These are phyloP conservation scores for Geotrichum macrosporum DNA, from an alignment of 1,139 yeast genomes.

Conservation along the genomic window DNA sequence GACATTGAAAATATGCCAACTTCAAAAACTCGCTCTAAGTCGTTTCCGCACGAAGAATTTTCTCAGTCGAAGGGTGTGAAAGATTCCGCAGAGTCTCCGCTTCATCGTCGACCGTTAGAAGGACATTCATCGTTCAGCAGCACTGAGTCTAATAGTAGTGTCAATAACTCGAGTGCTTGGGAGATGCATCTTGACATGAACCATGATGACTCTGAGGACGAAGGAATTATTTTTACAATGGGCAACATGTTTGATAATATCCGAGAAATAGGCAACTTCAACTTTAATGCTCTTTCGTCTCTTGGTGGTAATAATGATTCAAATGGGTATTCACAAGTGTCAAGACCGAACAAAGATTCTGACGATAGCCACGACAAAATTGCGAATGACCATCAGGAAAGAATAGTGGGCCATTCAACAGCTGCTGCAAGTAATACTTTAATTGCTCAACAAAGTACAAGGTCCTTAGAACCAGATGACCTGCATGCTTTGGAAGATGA, in stretches of 20 bases:
- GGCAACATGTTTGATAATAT: constrained; percentile 31
- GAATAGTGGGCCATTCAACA: neutral
- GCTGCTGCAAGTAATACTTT: neutral
- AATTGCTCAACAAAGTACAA: neutral
- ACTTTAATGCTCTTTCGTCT: constrained; percentile 16
- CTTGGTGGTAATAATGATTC: neutral
- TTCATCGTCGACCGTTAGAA: too few relatives aligned
- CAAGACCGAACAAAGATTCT: neutral
- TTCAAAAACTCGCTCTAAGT: neutral
- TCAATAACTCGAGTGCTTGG: constrained; percentile 26
- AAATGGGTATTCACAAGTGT: neutral
- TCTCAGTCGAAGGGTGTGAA: too few relatives aligned
- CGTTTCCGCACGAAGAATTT: neutral
- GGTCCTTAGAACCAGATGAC: neutral
- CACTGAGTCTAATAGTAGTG: neutral
- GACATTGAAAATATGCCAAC: too few relatives aligned
- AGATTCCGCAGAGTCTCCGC: too few relatives aligned
- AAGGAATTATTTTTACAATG: constrained; percentile 30
- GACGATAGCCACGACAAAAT: neutral
- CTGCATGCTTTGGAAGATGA: constrained; percentile 1
- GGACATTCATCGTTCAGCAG: neutral
- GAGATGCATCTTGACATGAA: constrained; percentile 26
- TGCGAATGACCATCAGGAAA: neutral
- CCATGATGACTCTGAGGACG: constrained; percentile 31
- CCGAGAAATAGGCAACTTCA: constrained; percentile 27